Evolutionary conservation across 495 filamentous ascomycete genomes (phyloP).

Genomic region (Monascus purpureus): DNA sequence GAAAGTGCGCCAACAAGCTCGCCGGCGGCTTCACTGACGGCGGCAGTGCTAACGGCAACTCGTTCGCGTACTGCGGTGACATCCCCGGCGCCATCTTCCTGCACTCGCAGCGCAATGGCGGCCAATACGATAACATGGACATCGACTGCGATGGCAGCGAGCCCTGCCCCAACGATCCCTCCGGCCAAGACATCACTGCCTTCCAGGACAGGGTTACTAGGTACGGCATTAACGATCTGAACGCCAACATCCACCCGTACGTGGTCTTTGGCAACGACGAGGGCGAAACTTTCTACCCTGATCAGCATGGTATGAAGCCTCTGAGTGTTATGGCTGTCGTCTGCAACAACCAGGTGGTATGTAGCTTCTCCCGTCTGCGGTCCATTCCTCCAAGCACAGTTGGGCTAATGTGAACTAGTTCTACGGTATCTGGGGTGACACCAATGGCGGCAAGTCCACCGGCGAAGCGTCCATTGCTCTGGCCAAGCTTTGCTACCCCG

Average conservation of each 20-base stretch:
- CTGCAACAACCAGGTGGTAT: slow-evolving; percentile 40
- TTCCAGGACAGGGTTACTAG: slow-evolving; percentile 35
- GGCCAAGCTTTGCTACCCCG: slow-evolving; percentile 42
- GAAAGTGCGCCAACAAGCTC: slow-evolving; percentile 12
- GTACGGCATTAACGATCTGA: slow-evolving; percentile 39
- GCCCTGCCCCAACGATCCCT: slow-evolving; percentile 31
- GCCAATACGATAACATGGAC: slow-evolving; percentile 38
- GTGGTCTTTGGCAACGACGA: slow-evolving; percentile 52
- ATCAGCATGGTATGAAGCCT: slow-evolving; percentile 37
- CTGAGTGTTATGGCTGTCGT: slow-evolving; percentile 53
- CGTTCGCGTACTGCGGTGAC: slow-evolving; percentile 16
- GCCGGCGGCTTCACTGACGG: slow-evolving; percentile 15
- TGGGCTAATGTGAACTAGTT: no score
- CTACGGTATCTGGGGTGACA: slow-evolving; percentile 55
- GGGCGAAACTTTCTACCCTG: slow-evolving; percentile 32
- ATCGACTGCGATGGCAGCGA: slow-evolving; percentile 55
- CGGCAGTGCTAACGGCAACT: neutral
- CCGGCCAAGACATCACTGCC: slow-evolving; percentile 42
- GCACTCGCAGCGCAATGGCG: slow-evolving; percentile 9
- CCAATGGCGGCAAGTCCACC: slow-evolving; percentile 39
- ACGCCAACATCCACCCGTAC: slow-evolving; percentile 48
- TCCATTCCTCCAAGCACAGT: no score
- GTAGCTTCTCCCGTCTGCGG: no score
- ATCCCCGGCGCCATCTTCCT: slow-evolving; percentile 17
- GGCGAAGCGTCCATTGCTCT: slow-evolving; percentile 47